Base-by-base conservation (phyloP, 768 basidiomycete species). In the Sarcomyxa edulis region DNA sequence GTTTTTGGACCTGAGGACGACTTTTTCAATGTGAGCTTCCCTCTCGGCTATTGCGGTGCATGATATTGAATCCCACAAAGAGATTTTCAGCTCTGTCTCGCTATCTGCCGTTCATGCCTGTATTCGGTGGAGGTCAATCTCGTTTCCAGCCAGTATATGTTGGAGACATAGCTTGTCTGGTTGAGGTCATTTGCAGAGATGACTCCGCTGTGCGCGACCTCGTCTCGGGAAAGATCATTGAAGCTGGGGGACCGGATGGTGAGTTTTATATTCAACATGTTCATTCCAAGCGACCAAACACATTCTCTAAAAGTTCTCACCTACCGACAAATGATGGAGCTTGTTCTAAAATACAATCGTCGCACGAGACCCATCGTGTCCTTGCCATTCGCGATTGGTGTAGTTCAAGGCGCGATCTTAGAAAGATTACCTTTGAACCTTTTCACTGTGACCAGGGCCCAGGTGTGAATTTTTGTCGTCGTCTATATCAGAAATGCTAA, bases 1-100 rank as follows among this genome's bases (percentile, higher is more conserved):
- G 70, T 88, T 2, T 88, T 87, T 56, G 86, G 84, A 3, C 82
- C 79, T 1, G 83, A 80, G 5, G 84, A 87, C 48, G 72, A 76
- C 12, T 83, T 88, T 60, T 88, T 88, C 55, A 76, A 72, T 42
- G 84, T 85, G 38, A 37, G 76, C 44, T 16, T 44, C 14, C 4
- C 12, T 11, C 3, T 18, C 34, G 25, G 6, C 10, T 7, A 35
- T 15, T 31, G 31, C 35, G 21, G 21, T 44, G 27, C 10, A 20
- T 32, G 9, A 19, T 34, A 29, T 4, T 41, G 15, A 24, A 32
- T 31, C 10, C 8, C 32, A 18, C 18, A 10, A 45, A 85, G 83
- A 66, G 78, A 29, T 84, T 88, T 49, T 76, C 78, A 21, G 66
- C 60, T 19, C 55, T 88, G 20, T 72, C 81, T 1, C 65, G 63